phyloP scores from a whole-genome alignment of 352 stramenopile species.

The Thalassiosira sp. region DNA sequence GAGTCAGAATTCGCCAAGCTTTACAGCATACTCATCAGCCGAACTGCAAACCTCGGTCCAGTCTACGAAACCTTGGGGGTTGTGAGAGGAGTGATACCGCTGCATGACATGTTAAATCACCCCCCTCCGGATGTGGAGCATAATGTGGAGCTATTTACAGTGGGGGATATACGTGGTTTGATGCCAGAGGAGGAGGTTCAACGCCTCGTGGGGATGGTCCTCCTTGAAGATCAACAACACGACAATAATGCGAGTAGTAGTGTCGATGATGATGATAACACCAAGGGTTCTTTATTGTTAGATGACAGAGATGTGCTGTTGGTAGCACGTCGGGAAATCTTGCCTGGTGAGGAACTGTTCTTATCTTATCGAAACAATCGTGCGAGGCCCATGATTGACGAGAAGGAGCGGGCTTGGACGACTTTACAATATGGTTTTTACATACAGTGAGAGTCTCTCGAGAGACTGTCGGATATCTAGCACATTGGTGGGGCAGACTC shows the following conservation, averaged over 20 bases:
- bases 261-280: neutral
- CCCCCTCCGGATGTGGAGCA: neutral
- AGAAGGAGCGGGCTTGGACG: conserved; percentile 3
- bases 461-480: too few relatives aligned
- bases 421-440: neutral
- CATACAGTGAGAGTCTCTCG: neutral
- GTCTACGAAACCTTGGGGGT: neutral
- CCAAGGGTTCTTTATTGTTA: neutral
- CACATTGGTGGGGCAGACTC: too few relatives aligned
- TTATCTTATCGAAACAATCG: conserved; percentile 9
- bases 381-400: conserved; percentile 1
- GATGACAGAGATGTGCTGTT: conserved; percentile 3
- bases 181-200: neutral
- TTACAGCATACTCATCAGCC: conserved; percentile 4
- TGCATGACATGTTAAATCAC: conserved; percentile 5
- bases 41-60: neutral
- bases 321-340: neutral
- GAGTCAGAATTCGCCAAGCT: conserved; percentile 2
- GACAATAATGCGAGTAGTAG: too few relatives aligned
- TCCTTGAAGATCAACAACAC: too few relatives aligned
- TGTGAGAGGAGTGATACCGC: neutral
- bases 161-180: neutral
- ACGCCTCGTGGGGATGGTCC: neutral
- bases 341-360: neutral
- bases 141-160: conserved; percentile 2